Base-by-base conservation (phyloP, 441 rosid genomes). In the Dalechampia spathulata region DNA sequence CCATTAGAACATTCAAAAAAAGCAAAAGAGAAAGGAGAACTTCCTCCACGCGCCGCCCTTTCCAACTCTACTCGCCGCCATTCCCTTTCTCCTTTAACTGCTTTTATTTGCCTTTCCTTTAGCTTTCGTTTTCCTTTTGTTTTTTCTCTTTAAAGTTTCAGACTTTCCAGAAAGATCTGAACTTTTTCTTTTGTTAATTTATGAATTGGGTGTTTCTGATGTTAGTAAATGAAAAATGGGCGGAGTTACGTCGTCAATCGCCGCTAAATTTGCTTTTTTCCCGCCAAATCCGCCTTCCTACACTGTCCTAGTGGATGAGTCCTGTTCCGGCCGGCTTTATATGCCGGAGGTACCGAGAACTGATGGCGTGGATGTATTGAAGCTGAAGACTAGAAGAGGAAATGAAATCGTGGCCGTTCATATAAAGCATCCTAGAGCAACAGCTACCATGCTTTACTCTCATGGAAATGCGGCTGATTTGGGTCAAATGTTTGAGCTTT, bases 381-480 rank as follows among this genome's bases (percentile, higher is more conserved):
- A 60, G 72, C 74, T 88, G 43, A 61, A 70, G 48, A 91, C 96
- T 6, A 75, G 87, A 71, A 78, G 86, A 43, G 95, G 98, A 58
- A 91, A 83, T 61, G 83, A 78, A 55, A 84, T 91, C 66, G 93
- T 83, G 56, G 96, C 95, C 13, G 72, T 87, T 38, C 85, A 83
- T 67, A 65, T 91, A 40, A 79, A 77, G 75, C 87, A 87, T 57
- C 86, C 81, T 8, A 45, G 73, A 36, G 96, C 98, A 3, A 61
- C 86, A 19, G 78, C 83, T 60, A 90, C 96, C 9, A 55, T 90
- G 52, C 75, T 90, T 8, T 87, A 87, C 60, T 90, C 97, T 1
- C 98, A 91, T 44, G 98, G 98, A 13, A 91, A 91, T 73, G 98
- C 98, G 2, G 98, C 98, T 52, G 98, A 91, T 78, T 81, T 91